A percentile compares a stretch with the other conserved stretches of the same genome.
Evolutionary conservation across 2,329 filamentous ascomycete genomes (phyloP).

Genomic region (Cladophialophora exuberans): DNA sequence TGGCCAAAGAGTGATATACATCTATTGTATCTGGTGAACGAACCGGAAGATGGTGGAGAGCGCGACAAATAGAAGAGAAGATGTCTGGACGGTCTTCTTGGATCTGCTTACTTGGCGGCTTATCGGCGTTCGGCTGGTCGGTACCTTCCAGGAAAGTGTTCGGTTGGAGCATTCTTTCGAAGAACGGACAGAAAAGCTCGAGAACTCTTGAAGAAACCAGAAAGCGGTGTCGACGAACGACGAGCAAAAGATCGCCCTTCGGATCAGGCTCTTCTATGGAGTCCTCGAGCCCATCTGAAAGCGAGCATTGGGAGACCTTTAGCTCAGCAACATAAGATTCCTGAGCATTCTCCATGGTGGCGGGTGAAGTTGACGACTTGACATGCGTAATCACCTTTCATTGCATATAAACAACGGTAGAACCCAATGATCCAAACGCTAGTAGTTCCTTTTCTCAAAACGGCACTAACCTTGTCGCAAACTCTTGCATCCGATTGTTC

Average conservation of each 20-base stretch:
- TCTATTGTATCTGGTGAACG: neutral
- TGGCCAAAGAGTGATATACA: neutral
- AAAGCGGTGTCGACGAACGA: neutral
- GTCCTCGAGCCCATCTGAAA: neutral
- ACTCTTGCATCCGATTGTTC: too few relatives aligned
- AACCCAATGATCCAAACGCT: too few relatives aligned
- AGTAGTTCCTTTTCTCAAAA: too few relatives aligned
- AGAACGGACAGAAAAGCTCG: slow-evolving; percentile 8
- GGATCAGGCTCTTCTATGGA: slow-evolving; percentile 1
- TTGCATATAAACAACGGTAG: too few relatives aligned
- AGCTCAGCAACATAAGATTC: neutral
- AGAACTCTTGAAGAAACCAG: slow-evolving; percentile 16
- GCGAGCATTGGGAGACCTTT: neutral
- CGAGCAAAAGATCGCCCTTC: slow-evolving; percentile 10
- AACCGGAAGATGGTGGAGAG: slow-evolving; percentile 3
- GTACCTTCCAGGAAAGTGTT: slow-evolving; percentile 9
- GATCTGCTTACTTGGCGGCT: slow-evolving; percentile 7
- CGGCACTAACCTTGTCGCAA: too few relatives aligned
- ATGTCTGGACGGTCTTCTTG: slow-evolving; percentile 4
- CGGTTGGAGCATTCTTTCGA: slow-evolving; percentile 7
- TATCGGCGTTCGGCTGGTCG: slow-evolving; percentile 5
- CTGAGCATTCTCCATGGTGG: neutral
- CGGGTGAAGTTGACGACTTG: too few relatives aligned
- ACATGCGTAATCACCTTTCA: too few relatives aligned
- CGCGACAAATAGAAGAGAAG: neutral